A percentile compares a stretch with the other conserved stretches of the same genome.
Conservation (phyloP, 352 stramenopile species). For the Pythium sukuiense region DNA sequence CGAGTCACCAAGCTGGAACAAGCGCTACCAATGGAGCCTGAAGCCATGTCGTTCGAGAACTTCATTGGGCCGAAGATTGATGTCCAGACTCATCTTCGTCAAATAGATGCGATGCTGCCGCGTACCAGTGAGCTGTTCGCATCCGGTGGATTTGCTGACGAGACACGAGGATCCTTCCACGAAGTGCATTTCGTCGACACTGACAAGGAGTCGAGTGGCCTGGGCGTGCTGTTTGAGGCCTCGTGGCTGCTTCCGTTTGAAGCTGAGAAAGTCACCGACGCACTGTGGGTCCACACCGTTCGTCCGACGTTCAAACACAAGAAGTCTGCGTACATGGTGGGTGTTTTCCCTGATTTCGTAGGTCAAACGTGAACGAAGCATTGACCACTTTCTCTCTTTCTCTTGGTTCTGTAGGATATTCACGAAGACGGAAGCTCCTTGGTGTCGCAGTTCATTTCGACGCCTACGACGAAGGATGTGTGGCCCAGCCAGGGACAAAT, state of each 20-base stretch:
- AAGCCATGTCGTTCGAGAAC: background rate
- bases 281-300: conserved; percentile 4
- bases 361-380: too few species aligned
- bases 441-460: background rate
- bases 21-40: background rate
- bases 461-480: background rate
- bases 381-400: too few species aligned
- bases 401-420: background rate
- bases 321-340: background rate
- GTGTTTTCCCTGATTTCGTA: background rate
- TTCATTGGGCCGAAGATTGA: background rate
- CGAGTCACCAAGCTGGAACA: background rate
- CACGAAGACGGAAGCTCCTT: background rate
- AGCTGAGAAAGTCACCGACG: background rate
- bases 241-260: conserved; percentile 8
- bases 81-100: background rate
- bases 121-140: background rate
- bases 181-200: background rate
- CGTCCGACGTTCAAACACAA: background rate
- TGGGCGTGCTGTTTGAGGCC: background rate
- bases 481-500: background rate
- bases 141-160: background rate
- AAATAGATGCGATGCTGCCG: background rate
- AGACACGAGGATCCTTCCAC: background rate
- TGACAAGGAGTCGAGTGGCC: background rate